Base-by-base conservation (phyloP, 2,329 filamentous ascomycete genomes). In the Arthrobotrys sphaeroides region DNA sequence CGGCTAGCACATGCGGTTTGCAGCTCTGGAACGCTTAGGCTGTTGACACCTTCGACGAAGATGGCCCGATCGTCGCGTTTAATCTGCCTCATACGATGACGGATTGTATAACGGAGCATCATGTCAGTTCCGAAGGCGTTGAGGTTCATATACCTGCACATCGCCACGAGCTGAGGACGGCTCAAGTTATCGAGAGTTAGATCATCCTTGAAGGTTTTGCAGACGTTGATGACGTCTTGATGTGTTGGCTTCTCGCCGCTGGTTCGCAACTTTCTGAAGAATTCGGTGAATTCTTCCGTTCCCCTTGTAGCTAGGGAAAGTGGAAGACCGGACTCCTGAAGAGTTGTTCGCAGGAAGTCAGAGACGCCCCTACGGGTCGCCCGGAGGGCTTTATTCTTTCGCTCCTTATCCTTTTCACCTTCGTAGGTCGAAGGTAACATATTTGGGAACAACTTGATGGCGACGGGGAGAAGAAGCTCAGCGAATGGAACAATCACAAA, bases 151-250 rank as follows among this genome's bases (percentile, higher is more conserved):
- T 99, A 99, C 77, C 92, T 91, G 87, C 95, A 98, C 88, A 98
- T 99, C 67, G 91, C 96, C 28, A 99, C 94, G 60, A 99, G 86
- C 84, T 99, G 95, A 13, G 95, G 95, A 77, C 95, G 88, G 16
- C 94, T 97, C 78, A 99, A 85, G 84, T 99, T 99, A 88, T 99
- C 95, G 31, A 99, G 87, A 0, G 95, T 99, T 80, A 99, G 82
- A 83, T 99, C 95, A 82, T 99, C 95, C 83, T 95, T 96, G 88
- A 99, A 99, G 78, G 96, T 91, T 87, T 97, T 96, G 89, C 95
- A 98, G 77, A 99, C 94, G 84, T 95, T 97, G 86, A 99, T 96
- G 77, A 99, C 93, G 81, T 99, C 95, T 78, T 94, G 88, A 64
- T 90, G 88, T 3, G 92, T 95, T 0, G 95, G 95, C 49, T 90